These are phyloP conservation scores for Emericellopsis terricola DNA, from an alignment of 495 filamentous ascomycete genomes.

Conservation along the genomic window DNA sequence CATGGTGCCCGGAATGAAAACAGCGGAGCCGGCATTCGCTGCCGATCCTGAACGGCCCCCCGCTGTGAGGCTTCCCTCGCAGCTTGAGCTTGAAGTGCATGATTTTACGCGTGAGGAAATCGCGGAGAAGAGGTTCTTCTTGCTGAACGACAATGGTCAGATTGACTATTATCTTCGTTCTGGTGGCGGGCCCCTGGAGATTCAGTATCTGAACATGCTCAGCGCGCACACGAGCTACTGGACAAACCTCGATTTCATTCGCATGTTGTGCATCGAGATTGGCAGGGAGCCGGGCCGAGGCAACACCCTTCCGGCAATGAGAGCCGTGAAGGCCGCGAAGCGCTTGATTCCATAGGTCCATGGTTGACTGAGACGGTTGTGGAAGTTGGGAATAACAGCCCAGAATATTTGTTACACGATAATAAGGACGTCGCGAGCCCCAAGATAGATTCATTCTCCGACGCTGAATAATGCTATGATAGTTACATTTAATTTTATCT, in stretches of 20 bases:
- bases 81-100: constrained; percentile 86
- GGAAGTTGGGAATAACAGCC: not conserved
- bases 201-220: constrained; percentile 94
- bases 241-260: constrained; percentile 66
- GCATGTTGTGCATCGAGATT: constrained; percentile 74
- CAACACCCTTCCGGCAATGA: constrained; percentile 46
- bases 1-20: constrained; percentile 11
- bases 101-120: constrained; percentile 87
- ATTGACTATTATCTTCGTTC: constrained; percentile 76
- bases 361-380: too few relatives aligned
- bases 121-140: constrained; percentile 69
- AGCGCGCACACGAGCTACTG: constrained; percentile 95
- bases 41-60: constrained; percentile 16
- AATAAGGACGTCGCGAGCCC: too few relatives aligned
- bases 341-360: too few relatives aligned
- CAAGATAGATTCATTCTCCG: too few relatives aligned
- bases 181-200: constrained; percentile 66
- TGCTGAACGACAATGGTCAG: constrained; percentile 91
- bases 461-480: too few relatives aligned
- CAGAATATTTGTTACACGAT: not conserved
- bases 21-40: constrained; percentile 5
- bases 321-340: constrained; percentile 51
- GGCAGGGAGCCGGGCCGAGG: constrained; percentile 54
- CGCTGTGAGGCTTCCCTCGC: constrained; percentile 57
- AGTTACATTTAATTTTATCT: too few relatives aligned